These are phyloP conservation scores for Paxillus ammoniavirescens DNA, from an alignment of 768 basidiomycete species.

Conservation along the genomic window DNA sequence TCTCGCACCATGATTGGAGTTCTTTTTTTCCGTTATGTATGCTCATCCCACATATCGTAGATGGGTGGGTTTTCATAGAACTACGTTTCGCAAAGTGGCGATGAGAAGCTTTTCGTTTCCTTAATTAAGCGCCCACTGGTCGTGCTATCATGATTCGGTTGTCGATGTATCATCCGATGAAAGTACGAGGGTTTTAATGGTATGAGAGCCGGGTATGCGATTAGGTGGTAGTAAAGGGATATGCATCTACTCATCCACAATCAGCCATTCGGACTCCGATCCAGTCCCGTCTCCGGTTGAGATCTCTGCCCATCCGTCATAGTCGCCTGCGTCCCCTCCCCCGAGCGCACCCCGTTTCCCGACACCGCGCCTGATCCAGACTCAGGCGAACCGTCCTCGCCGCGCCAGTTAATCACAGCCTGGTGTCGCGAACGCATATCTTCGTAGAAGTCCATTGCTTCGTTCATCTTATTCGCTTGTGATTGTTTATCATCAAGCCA, in stretches of 20 bases:
- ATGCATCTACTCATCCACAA: constrained; percentile 49
- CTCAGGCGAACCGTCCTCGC: constrained; percentile 32
- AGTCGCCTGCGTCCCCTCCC: constrained; percentile 33
- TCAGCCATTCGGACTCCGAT: constrained; percentile 92
- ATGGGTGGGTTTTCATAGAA: constrained; percentile 28
- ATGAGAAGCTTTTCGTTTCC: constrained; percentile 19
- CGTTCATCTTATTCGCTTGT: constrained; percentile 95
- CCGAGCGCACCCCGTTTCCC: constrained; percentile 46
- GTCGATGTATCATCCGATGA: background rate
- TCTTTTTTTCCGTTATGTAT: constrained; percentile 24
- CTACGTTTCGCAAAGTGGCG: constrained; percentile 2
- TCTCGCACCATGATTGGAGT: constrained; percentile 4
- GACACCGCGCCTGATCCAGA: constrained; percentile 37
- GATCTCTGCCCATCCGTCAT: constrained; percentile 73
- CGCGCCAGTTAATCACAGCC: constrained; percentile 57
- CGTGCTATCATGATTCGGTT: background rate
- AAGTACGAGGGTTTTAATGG: background rate
- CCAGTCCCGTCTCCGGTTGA: constrained; percentile 65
- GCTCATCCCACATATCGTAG: constrained; percentile 22
- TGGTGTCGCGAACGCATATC: constrained; percentile 77
- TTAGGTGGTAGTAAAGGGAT: constrained; percentile 14
- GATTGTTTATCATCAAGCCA: constrained; percentile 96
- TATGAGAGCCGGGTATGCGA: constrained; percentile 18
- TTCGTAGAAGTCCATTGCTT: constrained; percentile 87
- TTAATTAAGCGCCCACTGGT: background rate